These are phyloP conservation scores for Stenogyne calaminthoides DNA, from an alignment of 305 asterid species.

Conservation along the genomic window DNA sequence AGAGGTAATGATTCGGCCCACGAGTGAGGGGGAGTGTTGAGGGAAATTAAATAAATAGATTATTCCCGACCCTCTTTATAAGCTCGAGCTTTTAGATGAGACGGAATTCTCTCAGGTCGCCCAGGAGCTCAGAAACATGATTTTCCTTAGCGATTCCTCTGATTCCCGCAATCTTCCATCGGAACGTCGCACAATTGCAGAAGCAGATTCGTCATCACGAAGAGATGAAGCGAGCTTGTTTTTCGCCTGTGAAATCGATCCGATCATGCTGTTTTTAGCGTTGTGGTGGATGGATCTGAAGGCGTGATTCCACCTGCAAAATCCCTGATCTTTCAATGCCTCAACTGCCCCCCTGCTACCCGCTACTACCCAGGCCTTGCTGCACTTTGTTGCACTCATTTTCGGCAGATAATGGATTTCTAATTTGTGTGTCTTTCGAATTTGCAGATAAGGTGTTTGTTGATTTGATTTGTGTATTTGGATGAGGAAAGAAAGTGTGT, in stretches of 20 bases:
- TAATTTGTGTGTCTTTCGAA: too few relatives aligned
- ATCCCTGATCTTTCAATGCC: slow-evolving; percentile 43
- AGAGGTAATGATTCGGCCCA: too few relatives aligned
- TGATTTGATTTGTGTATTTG: too few relatives aligned
- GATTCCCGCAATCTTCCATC: not conserved
- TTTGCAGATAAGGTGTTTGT: too few relatives aligned
- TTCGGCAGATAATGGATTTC: too few relatives aligned
- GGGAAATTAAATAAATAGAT: too few relatives aligned
- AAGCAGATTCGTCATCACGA: not conserved
- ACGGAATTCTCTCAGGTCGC: too few relatives aligned
- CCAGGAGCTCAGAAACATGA: slow-evolving; percentile 8
- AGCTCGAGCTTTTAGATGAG: too few relatives aligned
- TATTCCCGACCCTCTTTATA: too few relatives aligned
- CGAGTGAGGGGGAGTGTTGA: too few relatives aligned
- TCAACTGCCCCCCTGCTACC: slow-evolving; percentile 45
- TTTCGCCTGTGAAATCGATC: slow-evolving; percentile 25
- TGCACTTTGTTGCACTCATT: slow-evolving; percentile 29
- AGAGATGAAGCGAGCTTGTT: not conserved
- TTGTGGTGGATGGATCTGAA: slow-evolving; percentile 32
- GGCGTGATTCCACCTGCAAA: slow-evolving; percentile 44
- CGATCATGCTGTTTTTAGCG: slow-evolving; percentile 16
- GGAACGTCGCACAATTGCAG: not conserved
- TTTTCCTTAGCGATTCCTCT: slow-evolving; percentile 5
- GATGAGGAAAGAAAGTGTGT: too few relatives aligned
- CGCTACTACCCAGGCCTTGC: slow-evolving; percentile 39